These are phyloP conservation scores for Leccinum uliginosum DNA, from an alignment of 768 basidiomycete species.

Conservation along the genomic window DNA sequence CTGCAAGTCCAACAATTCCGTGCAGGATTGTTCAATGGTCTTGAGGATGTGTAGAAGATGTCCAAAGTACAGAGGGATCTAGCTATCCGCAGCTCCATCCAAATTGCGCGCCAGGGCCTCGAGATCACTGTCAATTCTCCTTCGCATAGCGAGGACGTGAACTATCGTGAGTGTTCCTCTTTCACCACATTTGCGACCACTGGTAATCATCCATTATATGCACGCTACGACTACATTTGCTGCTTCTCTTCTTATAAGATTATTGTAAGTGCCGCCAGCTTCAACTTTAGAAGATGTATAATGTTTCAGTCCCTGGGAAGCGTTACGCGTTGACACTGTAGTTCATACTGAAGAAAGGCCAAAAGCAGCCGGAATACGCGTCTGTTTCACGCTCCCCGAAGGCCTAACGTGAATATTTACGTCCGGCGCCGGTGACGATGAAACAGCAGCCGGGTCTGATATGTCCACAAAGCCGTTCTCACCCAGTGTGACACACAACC, in stretches of 20 bases:
- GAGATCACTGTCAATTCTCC: conserved; percentile 84
- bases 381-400: conserved; percentile 62
- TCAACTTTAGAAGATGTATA: background rate
- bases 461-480: conserved; percentile 49
- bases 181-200: background rate
- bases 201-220: conserved; percentile 77
- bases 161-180: conserved; percentile 59
- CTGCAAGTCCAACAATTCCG: conserved; percentile 81
- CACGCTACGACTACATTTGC: conserved; percentile 94
- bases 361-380: conserved; percentile 47
- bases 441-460: conserved; percentile 38
- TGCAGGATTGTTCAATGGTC: conserved; percentile 78
- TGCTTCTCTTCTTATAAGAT: conserved; percentile 82
- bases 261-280: conserved; percentile 58
- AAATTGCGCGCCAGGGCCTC: conserved; percentile 73
- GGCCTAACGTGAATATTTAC: conserved; percentile 50
- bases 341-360: conserved; percentile 78
- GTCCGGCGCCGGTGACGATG: conserved; percentile 42
- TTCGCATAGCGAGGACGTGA: conserved; percentile 86
- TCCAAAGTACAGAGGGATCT: conserved; percentile 70
- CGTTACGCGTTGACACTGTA: conserved; percentile 89
- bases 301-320: conserved; percentile 74
- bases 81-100: conserved; percentile 70
- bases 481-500: conserved; percentile 55
- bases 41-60: conserved; percentile 85